Conservation (phyloP, 768 basidiomycete genomes). For the Naganishia kalamii region DNA sequence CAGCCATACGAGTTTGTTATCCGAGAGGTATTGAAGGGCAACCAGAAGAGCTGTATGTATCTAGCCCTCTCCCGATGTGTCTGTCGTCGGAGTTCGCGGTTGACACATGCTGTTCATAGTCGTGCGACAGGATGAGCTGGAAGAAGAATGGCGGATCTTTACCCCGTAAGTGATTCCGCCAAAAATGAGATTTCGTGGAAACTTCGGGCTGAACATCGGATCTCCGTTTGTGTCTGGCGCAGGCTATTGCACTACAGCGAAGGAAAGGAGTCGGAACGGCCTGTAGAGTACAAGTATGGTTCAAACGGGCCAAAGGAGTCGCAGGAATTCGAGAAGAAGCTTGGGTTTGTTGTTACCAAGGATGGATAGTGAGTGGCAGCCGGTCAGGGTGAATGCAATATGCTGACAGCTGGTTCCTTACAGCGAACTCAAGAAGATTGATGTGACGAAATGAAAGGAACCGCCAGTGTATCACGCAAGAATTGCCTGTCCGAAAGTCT, state of each 20-base stretch:
- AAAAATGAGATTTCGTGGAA: neutral
- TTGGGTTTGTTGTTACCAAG: conserved; percentile 15
- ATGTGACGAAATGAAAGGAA: neutral
- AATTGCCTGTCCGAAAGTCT: neutral
- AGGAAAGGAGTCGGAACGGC: conserved; percentile 20
- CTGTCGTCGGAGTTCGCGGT: neutral
- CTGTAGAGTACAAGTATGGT: conserved; percentile 25
- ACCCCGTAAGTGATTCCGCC: conserved; percentile 22
- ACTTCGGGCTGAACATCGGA: neutral
- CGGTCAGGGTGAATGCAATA: neutral
- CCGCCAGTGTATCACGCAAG: neutral
- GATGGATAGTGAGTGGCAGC: conserved; percentile 12
- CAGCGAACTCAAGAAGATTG: conserved; percentile 11
- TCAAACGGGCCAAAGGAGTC: conserved; percentile 23
- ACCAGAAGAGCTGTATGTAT: conserved; percentile 17
- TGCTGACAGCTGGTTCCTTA: neutral
- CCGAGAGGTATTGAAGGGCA: conserved; percentile 20
- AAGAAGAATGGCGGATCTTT: conserved; percentile 27
- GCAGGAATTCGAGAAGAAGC: conserved; percentile 25
- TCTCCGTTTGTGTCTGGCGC: neutral
- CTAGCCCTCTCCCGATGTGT: neutral
- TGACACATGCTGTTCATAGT: neutral
- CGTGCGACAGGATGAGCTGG: conserved; percentile 28
- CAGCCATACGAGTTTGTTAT: conserved; percentile 26
- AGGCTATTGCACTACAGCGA: conserved; percentile 25